Base-by-base conservation (phyloP, 2,329 filamentous ascomycete genomes). In the Leptographium radiaticola region DNA sequence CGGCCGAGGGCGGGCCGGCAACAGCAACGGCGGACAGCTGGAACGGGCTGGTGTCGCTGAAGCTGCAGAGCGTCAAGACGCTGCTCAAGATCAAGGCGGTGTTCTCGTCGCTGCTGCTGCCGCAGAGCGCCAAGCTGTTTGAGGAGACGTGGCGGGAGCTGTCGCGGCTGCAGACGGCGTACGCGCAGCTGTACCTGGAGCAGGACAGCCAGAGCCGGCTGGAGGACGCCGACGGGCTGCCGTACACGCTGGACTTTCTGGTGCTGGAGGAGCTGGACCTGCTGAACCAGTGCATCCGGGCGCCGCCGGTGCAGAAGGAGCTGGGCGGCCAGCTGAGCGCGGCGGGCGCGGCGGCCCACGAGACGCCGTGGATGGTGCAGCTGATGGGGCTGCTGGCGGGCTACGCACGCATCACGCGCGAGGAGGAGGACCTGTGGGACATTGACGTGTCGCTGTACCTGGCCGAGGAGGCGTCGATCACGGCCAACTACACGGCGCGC, bases 391-490 rank as follows among this genome's bases (percentile, higher is more conserved):
- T 96, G 59, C 80, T 89, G 11, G 82, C 89, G 20, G 81, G 83
- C 1, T 97, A 95, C 68, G 85, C 89, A 13, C 88, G 91, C 59
- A 94, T 98, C 61, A 90, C 87, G 2, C 83, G 81, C 33, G 93
- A 98, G 67, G 93, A 97, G 64, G 89, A 96, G 69, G 89, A 87
- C 9, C 71, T 98, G 11, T 98, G 93, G 93, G 89, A 96, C 61
- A 89, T 96, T 58, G 93, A 98, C 67, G 86, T 94, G 60, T 97
- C 95, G 55, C 79, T 98, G 2, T 98, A 94, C 68, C 76, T 98
- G 48, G 91, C 89, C 1, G 93, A 98, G 68, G 91, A 97, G 70
- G 91, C 89, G 2, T 91, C 89, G 2, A 86, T 96, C 18, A 95
- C 89, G 13, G 87, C 90, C 36, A 97, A 97, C 67, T 98, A 97